Base-by-base conservation (phyloP, 495 filamentous ascomycete species). In the Aspergillus coremiiformis region DNA sequence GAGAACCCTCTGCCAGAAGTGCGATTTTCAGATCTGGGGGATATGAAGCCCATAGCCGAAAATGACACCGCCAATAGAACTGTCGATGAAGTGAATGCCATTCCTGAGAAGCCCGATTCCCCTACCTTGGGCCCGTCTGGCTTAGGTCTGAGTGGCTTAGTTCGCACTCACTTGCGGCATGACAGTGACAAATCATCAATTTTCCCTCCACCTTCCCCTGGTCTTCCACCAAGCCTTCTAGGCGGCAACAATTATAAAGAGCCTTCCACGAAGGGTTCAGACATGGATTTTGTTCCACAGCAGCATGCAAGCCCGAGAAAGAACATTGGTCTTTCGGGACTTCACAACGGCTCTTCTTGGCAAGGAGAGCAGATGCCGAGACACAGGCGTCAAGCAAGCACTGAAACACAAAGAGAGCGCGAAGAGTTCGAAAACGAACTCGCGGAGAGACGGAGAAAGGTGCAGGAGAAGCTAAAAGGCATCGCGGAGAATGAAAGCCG, bases 361-460 rank as follows among this genome's bases (percentile, higher is more conserved):
- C 58, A 63, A 44, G 64, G 66, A 2, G 67, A 71, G 39, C 50
- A 67, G 12, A 44, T 53, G 39, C 57, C 48, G 22, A 62, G 67
- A 24, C 82, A 81, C 54, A 65, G 65, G 32, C 76, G 80, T 48
- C 75, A 70, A 26, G 77, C 62, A 39, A 83, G 82, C 61, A 78
- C 76, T 3, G 82, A 82, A 50, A 82, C 81, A 1, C 75, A 83
- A 49, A 74, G 72, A 29, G 88, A 89, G 49, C 78, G 79, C 5
- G 84, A 90, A 44, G 89, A 88, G 47, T 91, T 96, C 57, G 83
- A 83, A 19, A 83, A 77, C 50, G 88, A 93, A 59, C 81, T 96
- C 19, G 89, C 87, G 0, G 78, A 85, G 61, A 79, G 89, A 35
- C 81, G 86, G 45, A 78, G 83, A 26, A 85, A 81, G 15, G 85